Evolutionary conservation across 2,329 filamentous ascomycete species (phyloP).

Genomic region (Monilinia laxa): DNA sequence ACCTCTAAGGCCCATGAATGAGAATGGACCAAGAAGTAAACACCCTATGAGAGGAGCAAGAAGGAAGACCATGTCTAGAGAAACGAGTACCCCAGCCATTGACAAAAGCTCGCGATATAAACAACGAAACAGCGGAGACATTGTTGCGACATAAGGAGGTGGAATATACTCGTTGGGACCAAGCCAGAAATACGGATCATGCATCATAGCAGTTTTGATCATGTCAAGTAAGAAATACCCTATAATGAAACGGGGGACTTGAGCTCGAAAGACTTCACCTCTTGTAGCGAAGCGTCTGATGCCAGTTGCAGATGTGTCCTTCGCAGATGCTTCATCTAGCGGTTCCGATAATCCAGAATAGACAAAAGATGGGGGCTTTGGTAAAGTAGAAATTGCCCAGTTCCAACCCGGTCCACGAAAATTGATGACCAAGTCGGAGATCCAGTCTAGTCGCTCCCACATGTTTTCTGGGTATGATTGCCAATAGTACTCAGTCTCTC

Average conservation of each 20-base stretch:
- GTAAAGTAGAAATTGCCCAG: conserved; percentile 52
- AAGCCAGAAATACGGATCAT: conserved; percentile 74
- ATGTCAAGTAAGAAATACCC: conserved; percentile 69
- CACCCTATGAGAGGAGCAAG: conserved; percentile 59
- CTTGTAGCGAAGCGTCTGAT: conserved; percentile 47
- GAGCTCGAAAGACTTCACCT: conserved; percentile 47
- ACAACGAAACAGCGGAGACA: conserved; percentile 50
- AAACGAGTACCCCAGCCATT: conserved; percentile 56
- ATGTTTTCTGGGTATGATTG: conserved; percentile 57
- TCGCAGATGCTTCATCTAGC: conserved; percentile 40
- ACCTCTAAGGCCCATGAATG: conserved; percentile 53
- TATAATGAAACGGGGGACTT: conserved; percentile 49
- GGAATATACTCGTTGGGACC: conserved; percentile 48
- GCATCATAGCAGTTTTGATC: conserved; percentile 65
- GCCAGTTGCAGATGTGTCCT: conserved; percentile 46
- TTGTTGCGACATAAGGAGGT: conserved; percentile 46
- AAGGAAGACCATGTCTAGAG: conserved; percentile 61
- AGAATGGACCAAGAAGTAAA: conserved; percentile 48
- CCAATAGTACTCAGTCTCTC: conserved; percentile 55
- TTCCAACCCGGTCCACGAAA: conserved; percentile 61
- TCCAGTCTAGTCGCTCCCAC: conserved; percentile 54
- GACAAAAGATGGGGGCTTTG: conserved; percentile 47
- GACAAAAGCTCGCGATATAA: conserved; percentile 58
- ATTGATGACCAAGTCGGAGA: conserved; percentile 53
- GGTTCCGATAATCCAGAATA: conserved; percentile 43